Percentiles rank a stretch among this genome's conserved stretches.
Evolutionary conservation across 768 basidiomycete genomes (phyloP).

Genomic region (Amanita exitialis): DNA sequence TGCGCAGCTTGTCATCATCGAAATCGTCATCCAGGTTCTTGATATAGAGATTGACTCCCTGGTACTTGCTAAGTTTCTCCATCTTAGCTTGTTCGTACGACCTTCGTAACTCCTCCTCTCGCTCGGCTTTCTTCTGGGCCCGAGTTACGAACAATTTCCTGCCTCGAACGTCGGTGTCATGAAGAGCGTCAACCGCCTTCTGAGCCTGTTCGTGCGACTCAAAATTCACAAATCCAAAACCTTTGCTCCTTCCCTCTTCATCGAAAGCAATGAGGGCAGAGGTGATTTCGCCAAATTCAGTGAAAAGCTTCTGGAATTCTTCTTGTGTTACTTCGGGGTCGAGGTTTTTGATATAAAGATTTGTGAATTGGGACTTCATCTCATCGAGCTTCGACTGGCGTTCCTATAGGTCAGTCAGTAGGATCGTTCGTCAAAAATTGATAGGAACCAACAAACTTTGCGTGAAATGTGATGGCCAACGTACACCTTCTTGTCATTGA

Average conservation of each 20-base stretch:
- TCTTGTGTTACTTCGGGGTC: conserved; percentile 76
- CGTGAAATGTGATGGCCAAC: conserved; percentile 96
- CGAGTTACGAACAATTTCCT: conserved; percentile 91
- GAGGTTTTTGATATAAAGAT: conserved; percentile 97
- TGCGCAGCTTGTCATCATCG: conserved; percentile 93
- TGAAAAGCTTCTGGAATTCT: conserved; percentile 80
- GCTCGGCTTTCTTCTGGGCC: conserved; percentile 97
- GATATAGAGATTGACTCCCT: conserved; percentile 98
- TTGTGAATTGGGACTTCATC: conserved; percentile 95
- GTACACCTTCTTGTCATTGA: conserved; percentile 99
- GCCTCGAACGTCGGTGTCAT: conserved; percentile 78
- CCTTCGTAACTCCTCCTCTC: conserved; percentile 90
- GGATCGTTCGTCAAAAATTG: background rate
- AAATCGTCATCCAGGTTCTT: conserved; percentile 99
- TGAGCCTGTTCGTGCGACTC: conserved; percentile 89
- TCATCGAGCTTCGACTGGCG: conserved; percentile 98
- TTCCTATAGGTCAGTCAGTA: conserved; percentile 39
- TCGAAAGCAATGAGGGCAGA: conserved; percentile 81
- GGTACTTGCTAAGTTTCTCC: conserved; percentile 97
- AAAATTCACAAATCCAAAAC: conserved; percentile 98
- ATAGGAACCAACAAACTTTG: conserved; percentile 46
- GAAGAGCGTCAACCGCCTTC: conserved; percentile 78
- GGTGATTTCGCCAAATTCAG: conserved; percentile 70
- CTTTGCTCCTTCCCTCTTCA: conserved; percentile 87
- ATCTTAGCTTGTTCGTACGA: conserved; percentile 93